A percentile compares a stretch with the other conserved stretches of the same genome.
These are phyloP conservation scores for Phytophthora sp. DNA, from an alignment of 352 stramenopile species.

Conservation along the genomic window DNA sequence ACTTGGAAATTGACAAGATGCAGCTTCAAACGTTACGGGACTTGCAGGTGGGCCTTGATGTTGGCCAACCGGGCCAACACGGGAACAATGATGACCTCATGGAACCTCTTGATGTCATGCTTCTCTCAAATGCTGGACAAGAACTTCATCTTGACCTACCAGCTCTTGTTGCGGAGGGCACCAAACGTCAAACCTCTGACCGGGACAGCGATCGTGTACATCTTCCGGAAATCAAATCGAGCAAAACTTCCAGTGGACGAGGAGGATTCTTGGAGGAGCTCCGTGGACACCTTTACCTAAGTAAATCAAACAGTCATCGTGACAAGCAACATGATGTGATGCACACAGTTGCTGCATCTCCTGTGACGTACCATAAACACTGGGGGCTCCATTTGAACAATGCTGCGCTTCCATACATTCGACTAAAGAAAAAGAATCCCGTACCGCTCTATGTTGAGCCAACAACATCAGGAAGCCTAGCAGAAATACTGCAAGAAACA, in stretches of 20 bases:
- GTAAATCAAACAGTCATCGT: constrained; percentile 24
- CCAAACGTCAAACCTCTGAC: constrained; percentile 17
- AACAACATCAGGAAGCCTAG: constrained; percentile 16
- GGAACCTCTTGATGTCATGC: constrained; percentile 11
- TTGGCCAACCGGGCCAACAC: constrained; percentile 21
- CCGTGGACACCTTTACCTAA: constrained; percentile 32
- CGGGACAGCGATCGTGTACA: constrained; percentile 13
- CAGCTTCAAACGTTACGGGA: constrained; percentile 67
- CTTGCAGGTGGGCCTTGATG: constrained; percentile 11
- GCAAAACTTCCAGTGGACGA: constrained; percentile 11
- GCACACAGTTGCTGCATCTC: constrained; percentile 17
- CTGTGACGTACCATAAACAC: constrained; percentile 34
- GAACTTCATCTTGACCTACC: constrained; percentile 21
- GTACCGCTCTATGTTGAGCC: constrained; percentile 32
- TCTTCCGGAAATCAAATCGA: constrained; percentile 28
- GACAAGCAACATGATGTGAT: constrained; percentile 22
- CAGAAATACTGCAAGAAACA: constrained; percentile 11
- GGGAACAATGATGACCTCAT: constrained; percentile 29
- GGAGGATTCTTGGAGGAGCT: constrained; percentile 35
- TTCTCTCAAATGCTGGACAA: constrained; percentile 2
- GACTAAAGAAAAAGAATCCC: constrained; percentile 65
- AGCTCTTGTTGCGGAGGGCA: constrained; percentile 1
- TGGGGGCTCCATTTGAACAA: constrained; percentile 71
- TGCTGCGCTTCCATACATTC: constrained; percentile 69
- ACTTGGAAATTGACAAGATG: constrained; percentile 93